Evolutionary conservation across 2,329 filamentous ascomycete species (phyloP).

Genomic region (Diplodia sapinea): DNA sequence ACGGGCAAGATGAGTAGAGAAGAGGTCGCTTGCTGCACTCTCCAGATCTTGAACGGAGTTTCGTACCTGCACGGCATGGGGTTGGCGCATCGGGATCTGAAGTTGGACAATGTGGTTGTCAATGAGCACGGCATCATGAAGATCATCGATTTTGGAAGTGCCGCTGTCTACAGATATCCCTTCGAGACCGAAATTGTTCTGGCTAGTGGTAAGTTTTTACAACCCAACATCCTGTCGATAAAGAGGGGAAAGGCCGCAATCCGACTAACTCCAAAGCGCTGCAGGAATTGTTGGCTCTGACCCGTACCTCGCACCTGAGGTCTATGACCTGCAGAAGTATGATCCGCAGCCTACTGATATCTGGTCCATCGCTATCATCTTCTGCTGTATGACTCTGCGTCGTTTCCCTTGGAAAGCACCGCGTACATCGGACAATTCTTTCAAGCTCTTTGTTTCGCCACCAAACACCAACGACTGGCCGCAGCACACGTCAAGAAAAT

Average conservation of each 20-base stretch:
- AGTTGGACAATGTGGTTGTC: conserved; percentile 97
- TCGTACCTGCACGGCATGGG: conserved; percentile 95
- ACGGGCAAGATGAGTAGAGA: conserved; percentile 94
- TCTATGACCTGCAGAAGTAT: conserved; percentile 92
- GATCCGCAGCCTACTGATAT: conserved; percentile 94
- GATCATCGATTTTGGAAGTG: conserved; percentile 97
- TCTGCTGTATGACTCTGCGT: conserved; percentile 96
- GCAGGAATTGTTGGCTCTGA: conserved; percentile 82
- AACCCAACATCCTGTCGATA: not conserved
- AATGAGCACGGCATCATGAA: conserved; percentile 98
- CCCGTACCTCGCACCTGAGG: conserved; percentile 94
- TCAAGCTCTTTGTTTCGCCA: conserved; percentile 85
- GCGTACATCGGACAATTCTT: conserved; percentile 89
- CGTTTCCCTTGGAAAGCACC: conserved; percentile 98
- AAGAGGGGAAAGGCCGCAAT: not conserved
- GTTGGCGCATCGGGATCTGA: conserved; percentile 90
- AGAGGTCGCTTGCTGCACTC: conserved; percentile 86
- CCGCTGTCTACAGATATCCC: conserved; percentile 95
- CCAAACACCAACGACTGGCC: conserved; percentile 63
- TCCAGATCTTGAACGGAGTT: conserved; percentile 94
- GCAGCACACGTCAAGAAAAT: conserved; percentile 27
- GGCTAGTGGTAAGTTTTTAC: conserved; percentile 70
- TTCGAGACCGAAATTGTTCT: conserved; percentile 88
- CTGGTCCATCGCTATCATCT: conserved; percentile 98
- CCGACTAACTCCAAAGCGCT: conserved; percentile 4